A percentile compares a stretch with the other conserved stretches of the same genome.
These are phyloP conservation scores for Yamadazyma taylorii DNA, from an alignment of 1,139 yeast species.

Conservation along the genomic window DNA sequence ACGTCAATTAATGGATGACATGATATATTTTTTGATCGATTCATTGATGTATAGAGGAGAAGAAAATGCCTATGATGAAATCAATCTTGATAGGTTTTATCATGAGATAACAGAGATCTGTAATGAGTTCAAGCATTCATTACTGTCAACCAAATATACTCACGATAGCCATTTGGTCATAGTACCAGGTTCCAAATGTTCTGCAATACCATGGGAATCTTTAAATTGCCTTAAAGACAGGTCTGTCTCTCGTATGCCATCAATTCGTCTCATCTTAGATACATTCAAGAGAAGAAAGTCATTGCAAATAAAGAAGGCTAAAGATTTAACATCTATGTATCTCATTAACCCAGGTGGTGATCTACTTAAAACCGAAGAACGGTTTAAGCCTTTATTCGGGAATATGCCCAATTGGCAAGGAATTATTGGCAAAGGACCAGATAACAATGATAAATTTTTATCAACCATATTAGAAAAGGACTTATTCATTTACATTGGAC, in stretches of 20 bases:
- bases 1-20: constrained; percentile 46
- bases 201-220: constrained; percentile 87
- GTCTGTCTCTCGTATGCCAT: constrained; percentile 78
- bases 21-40: constrained; percentile 63
- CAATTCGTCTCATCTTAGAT: constrained; percentile 49
- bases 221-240: constrained; percentile 51
- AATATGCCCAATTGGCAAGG: constrained; percentile 53
- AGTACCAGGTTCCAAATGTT: constrained; percentile 64
- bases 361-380: constrained; percentile 62
- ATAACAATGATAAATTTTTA: constrained; percentile 42
- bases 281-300: constrained; percentile 27
- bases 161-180: constrained; percentile 58
- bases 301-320: constrained; percentile 7
- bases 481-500: constrained; percentile 83
- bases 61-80: constrained; percentile 60
- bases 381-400: constrained; percentile 51
- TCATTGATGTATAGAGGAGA: constrained; percentile 63
- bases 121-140: background rate
- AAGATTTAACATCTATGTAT: constrained; percentile 26
- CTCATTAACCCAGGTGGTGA: constrained; percentile 85
- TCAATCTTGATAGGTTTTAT: constrained; percentile 55
- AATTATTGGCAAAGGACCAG: constrained; percentile 53
- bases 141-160: background rate
- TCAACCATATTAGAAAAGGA: constrained; percentile 40
- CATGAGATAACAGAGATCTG: constrained; percentile 38